Percentiles rank a stretch among this genome's conserved stretches.
Evolutionary conservation across 371 early-diverging fungal genomes (phyloP).

Genomic region (Mucor plumbeus): DNA sequence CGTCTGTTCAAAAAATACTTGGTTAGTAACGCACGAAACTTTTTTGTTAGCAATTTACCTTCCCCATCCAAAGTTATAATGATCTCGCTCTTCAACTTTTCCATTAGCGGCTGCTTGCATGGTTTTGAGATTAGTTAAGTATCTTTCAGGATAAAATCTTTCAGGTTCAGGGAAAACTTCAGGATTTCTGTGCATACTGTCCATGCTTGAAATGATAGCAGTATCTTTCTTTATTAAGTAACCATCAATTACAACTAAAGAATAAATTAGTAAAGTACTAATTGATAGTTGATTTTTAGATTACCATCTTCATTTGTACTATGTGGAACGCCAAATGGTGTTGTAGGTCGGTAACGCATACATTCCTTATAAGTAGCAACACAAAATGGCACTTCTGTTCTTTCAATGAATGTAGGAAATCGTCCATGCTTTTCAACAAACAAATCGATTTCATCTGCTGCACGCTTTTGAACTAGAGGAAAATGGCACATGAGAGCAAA

Average conservation of each 20-base stretch:
- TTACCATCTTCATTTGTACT: slow-evolving; percentile 10
- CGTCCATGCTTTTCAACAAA: slow-evolving; percentile 9
- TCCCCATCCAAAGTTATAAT: slow-evolving; percentile 33
- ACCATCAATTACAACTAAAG: not conserved
- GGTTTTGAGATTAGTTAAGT: slow-evolving; percentile 14
- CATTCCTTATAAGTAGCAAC: slow-evolving; percentile 20
- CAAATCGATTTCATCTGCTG: slow-evolving; percentile 12
- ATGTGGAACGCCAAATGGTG: slow-evolving; percentile 24
- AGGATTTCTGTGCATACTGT: slow-evolving; percentile 21
- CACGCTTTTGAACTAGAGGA: slow-evolving; percentile 21
- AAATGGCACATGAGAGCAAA: slow-evolving; percentile 19
- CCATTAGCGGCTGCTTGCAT: slow-evolving; percentile 26
- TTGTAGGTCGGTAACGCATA: slow-evolving; percentile 16
- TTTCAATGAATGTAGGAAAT: slow-evolving; percentile 9
- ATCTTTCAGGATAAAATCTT: slow-evolving; percentile 23
- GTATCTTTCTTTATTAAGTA: slow-evolving; percentile 20
- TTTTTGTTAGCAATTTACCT: too few species aligned
- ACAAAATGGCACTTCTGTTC: slow-evolving; percentile 14
- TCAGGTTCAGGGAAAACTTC: slow-evolving; percentile 18
- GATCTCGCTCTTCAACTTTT: slow-evolving; percentile 22
- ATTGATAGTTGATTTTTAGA: not conserved
- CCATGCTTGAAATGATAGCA: slow-evolving; percentile 18
- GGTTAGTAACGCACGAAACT: too few species aligned
- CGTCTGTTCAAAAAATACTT: slow-evolving; percentile 3
- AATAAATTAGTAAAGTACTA: not conserved